These are phyloP conservation scores for Irpex sp. DNA, from an alignment of 1,284 basidiomycete genomes.

Conservation along the genomic window DNA sequence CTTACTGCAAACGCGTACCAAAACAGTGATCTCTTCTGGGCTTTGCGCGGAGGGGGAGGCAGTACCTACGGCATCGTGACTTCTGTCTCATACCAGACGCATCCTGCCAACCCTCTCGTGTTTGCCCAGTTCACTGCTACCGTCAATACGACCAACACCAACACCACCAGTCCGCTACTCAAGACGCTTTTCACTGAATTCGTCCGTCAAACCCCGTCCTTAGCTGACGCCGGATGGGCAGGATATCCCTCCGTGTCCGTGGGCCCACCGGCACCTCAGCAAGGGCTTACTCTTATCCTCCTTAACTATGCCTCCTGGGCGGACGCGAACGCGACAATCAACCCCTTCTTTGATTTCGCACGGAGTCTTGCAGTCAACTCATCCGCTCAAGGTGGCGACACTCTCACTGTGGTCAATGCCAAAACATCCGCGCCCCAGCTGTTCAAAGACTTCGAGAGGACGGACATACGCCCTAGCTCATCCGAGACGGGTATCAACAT, in stretches of 20 bases:
- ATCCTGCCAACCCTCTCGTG: slow-evolving; percentile 28
- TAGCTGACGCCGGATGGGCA: slow-evolving; percentile 21
- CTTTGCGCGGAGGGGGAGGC: slow-evolving; percentile 47
- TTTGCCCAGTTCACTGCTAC: slow-evolving; percentile 21
- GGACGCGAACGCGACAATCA: slow-evolving; percentile 28
- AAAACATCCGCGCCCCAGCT: slow-evolving; percentile 18
- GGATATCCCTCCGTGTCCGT: slow-evolving; percentile 13
- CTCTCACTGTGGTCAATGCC: slow-evolving; percentile 15
- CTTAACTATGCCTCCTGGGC: slow-evolving; percentile 31
- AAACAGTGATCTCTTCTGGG: slow-evolving; percentile 47
- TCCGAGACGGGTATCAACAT: slow-evolving; percentile 16
- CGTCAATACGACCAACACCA: slow-evolving; percentile 10
- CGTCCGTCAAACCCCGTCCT: slow-evolving; percentile 19
- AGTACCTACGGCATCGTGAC: slow-evolving; percentile 36
- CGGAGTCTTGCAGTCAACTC: slow-evolving; percentile 19
- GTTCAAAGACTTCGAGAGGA: slow-evolving; percentile 26
- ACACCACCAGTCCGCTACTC: slow-evolving; percentile 8
- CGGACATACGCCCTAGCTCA: slow-evolving; percentile 8
- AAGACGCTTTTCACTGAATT: slow-evolving; percentile 17
- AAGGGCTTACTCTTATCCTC: slow-evolving; percentile 9
- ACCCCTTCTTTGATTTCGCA: slow-evolving; percentile 28
- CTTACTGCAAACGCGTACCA: slow-evolving; percentile 32
- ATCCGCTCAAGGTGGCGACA: slow-evolving; percentile 9
- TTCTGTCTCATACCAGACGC: slow-evolving; percentile 31
- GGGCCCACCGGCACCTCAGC: slow-evolving; percentile 6